phyloP scores from a whole-genome alignment of 768 basidiomycete species.

The Leccinum fibrillosum region DNA sequence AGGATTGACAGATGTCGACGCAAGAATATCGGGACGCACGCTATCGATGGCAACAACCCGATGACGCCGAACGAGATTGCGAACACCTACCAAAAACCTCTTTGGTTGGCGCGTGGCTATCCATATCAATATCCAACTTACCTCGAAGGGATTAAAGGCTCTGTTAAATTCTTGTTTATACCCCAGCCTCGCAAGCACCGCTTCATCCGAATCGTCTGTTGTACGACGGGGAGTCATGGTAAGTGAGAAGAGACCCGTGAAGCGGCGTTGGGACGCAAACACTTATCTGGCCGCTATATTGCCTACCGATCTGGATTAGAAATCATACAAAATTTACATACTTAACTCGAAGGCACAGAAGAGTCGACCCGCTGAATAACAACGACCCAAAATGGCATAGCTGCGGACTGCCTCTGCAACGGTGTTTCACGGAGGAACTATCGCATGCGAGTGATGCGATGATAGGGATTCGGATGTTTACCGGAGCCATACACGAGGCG shows the following conservation, averaged over 20 bases:
- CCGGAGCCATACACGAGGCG: too few species aligned
- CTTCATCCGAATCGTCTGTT: constrained; percentile 21
- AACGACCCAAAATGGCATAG: too few species aligned
- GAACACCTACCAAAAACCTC: constrained; percentile 46
- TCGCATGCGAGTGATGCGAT: too few species aligned
- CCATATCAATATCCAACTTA: neutral
- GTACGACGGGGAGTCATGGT: neutral
- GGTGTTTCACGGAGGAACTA: too few species aligned
- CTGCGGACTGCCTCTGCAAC: too few species aligned
- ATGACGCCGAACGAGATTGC: constrained; percentile 69
- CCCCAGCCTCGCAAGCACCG: constrained; percentile 27
- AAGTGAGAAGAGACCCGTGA: neutral
- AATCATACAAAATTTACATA: too few species aligned
- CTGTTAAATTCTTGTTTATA: constrained; percentile 35
- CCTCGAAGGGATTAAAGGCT: constrained; percentile 30
- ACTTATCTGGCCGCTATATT: neutral
- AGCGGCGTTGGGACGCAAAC: neutral
- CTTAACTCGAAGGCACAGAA: too few species aligned
- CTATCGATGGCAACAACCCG: constrained; percentile 61
- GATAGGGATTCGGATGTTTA: too few species aligned
- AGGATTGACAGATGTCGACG: neutral
- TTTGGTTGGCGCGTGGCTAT: too few species aligned
- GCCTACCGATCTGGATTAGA: too few species aligned
- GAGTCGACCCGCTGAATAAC: too few species aligned
- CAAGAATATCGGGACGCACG: constrained; percentile 34